A percentile compares a stretch with the other conserved stretches of the same genome.
These are phyloP conservation scores for Austroboletus eburneus DNA, from an alignment of 768 basidiomycete genomes.

Conservation along the genomic window DNA sequence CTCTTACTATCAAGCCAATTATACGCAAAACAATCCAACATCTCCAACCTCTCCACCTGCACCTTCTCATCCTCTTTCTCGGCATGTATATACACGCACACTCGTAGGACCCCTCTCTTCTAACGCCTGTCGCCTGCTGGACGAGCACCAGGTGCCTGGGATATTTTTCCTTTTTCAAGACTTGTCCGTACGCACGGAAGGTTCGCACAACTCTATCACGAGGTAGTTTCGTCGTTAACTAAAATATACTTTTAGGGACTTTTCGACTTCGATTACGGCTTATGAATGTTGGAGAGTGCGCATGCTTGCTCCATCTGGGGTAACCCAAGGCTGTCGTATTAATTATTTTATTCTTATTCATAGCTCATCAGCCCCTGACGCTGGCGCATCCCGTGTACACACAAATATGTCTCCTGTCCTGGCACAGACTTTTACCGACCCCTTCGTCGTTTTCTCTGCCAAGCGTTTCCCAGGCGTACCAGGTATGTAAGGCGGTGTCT, in stretches of 20 bases:
- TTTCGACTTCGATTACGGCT: conserved; percentile 85
- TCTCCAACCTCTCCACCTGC: conserved; percentile 29
- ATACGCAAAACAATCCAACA: conserved; percentile 22
- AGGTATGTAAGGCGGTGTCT: conserved; percentile 44
- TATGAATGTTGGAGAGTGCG: conserved; percentile 91
- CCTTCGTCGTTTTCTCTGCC: conserved; percentile 85
- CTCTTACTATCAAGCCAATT: conserved; percentile 27
- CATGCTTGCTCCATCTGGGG: conserved; percentile 24
- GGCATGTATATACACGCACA: conserved; percentile 77
- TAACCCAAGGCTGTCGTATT: conserved; percentile 16
- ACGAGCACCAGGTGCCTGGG: conserved; percentile 81
- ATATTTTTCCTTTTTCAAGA: conserved; percentile 97
- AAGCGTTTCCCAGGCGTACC: conserved; percentile 95
- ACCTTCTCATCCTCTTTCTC: conserved; percentile 44
- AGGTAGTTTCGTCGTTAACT: conserved; percentile 21
- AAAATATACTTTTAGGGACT: conserved; percentile 47
- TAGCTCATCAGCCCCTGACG: conserved; percentile 71
- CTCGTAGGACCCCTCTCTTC: conserved; percentile 87
- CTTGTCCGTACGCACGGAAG: conserved; percentile 90
- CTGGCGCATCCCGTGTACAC: conserved; percentile 61
- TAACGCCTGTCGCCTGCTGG: conserved; percentile 78
- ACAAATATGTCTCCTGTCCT: conserved; percentile 70
- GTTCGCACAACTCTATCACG: conserved; percentile 39
- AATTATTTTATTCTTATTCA: conserved; percentile 20
- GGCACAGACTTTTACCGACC: conserved; percentile 78